Evolutionary conservation across 441 rosid genomes (phyloP).

Genomic region (Brassica balearica): DNA sequence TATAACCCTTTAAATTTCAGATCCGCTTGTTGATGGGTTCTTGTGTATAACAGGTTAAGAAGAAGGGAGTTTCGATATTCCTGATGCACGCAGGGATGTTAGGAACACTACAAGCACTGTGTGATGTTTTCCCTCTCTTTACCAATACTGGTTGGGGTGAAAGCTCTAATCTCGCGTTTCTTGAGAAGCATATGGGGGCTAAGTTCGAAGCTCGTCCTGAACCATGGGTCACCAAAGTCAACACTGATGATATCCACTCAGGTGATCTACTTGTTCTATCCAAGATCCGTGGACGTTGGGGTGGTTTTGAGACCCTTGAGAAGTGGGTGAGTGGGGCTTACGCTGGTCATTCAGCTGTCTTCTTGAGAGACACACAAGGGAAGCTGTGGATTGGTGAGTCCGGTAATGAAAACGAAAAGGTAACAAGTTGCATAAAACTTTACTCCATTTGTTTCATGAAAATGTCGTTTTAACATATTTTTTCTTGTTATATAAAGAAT

Average conservation of each 20-base stretch:
- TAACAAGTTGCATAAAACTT: slow-evolving; percentile 30
- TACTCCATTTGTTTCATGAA: neutral
- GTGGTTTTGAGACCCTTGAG: slow-evolving; percentile 92
- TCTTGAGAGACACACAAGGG: slow-evolving; percentile 84
- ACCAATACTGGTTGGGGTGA: slow-evolving; percentile 95
- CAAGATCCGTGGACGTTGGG: slow-evolving; percentile 95
- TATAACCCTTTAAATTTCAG: no score
- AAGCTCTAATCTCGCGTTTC: slow-evolving; percentile 73
- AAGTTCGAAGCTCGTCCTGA: slow-evolving; percentile 69
- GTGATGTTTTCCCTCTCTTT: slow-evolving; percentile 92
- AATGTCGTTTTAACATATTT: neutral
- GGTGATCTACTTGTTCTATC: slow-evolving; percentile 90
- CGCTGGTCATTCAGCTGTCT: slow-evolving; percentile 90
- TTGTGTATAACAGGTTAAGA: no score
- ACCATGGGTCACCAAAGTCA: slow-evolving; percentile 83
- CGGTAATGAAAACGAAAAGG: slow-evolving; percentile 85
- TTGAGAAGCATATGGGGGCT: slow-evolving; percentile 86
- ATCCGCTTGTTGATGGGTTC: neutral
- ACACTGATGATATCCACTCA: slow-evolving; percentile 70
- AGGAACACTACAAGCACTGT: slow-evolving; percentile 82
- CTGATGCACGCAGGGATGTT: slow-evolving; percentile 95
- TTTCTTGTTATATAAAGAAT: neutral
- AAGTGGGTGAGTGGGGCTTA: slow-evolving; percentile 95
- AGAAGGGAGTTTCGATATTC: slow-evolving; percentile 48
- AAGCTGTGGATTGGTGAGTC: slow-evolving; percentile 94